Percentiles rank a stretch among this genome's conserved stretches.
phyloP scores from a whole-genome alignment of 2,329 filamentous ascomycete genomes.

The Zymoseptoria pseudotritici region DNA sequence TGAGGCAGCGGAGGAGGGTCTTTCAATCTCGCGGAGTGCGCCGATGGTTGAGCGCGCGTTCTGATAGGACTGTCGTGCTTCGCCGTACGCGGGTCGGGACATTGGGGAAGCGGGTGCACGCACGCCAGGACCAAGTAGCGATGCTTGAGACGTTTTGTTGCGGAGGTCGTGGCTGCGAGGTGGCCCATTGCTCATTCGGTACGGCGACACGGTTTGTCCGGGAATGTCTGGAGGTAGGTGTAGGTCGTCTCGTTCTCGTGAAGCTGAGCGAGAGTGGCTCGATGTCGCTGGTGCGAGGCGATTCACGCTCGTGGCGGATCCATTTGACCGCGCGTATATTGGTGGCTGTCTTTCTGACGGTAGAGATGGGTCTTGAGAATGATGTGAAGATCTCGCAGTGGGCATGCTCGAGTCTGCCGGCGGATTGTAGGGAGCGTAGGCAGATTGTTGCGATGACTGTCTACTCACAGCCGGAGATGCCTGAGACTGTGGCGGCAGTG shows the following conservation, averaged over 20 bases:
- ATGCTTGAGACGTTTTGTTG: constrained; percentile 9
- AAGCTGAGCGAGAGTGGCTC: constrained; percentile 5
- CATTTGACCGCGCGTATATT: constrained; percentile 12
- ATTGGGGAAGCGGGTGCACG: constrained; percentile 5
- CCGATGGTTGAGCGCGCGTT: not conserved
- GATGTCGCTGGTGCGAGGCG: constrained; percentile 5
- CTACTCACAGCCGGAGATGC: not conserved
- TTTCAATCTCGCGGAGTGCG: constrained; percentile 2
- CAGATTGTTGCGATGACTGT: not conserved
- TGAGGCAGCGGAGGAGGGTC: constrained; percentile 19
- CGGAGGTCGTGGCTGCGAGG: not conserved
- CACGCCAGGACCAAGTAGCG: constrained; percentile 9
- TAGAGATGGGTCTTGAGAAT: constrained; percentile 1
- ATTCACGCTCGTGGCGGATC: constrained; percentile 13
- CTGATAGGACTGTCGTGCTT: not conserved
- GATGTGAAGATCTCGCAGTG: constrained; percentile 3
- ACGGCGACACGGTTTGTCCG: not conserved
- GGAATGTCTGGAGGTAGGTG: not conserved
- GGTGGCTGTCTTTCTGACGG: constrained; percentile 2
- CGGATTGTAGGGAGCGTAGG: not conserved
- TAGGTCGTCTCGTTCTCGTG: not conserved
- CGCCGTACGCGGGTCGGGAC: not conserved
- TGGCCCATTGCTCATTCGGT: not conserved
- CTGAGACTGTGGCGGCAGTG: not conserved
- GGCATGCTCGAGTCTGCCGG: not conserved